phyloP scores from a whole-genome alignment of 1,284 basidiomycete species.

The Trichosporon sp. region DNA sequence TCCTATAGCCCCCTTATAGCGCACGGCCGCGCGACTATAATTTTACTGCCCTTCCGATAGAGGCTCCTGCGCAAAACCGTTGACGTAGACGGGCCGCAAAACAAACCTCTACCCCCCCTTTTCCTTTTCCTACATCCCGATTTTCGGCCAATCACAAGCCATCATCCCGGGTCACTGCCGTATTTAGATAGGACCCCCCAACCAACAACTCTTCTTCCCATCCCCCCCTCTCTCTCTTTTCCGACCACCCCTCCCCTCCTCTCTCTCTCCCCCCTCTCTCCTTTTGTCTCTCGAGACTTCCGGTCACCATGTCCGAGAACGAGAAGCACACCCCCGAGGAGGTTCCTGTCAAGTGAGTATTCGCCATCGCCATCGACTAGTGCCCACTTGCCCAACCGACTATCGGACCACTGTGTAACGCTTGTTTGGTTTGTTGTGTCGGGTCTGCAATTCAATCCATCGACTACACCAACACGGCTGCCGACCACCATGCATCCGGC shows the following conservation, averaged over 20 bases:
- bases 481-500: not conserved
- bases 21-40: slow-evolving; percentile 3
- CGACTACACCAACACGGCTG: not conserved
- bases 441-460: not conserved
- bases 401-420: not conserved
- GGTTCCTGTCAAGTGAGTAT: slow-evolving; percentile 41
- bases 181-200: slow-evolving; percentile 19
- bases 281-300: slow-evolving; percentile 13
- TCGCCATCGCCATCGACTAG: slow-evolving; percentile 4
- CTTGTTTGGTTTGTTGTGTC: not conserved
- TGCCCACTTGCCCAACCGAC: not conserved
- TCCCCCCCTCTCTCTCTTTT: slow-evolving; percentile 4
- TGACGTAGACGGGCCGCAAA: slow-evolving; percentile 6
- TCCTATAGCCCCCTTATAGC: slow-evolving; percentile 1
- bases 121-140: not conserved
- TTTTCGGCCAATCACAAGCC: slow-evolving; percentile 16
- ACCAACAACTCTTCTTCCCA: slow-evolving; percentile 4
- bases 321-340: slow-evolving; percentile 41
- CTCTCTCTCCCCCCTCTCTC: slow-evolving; percentile 8
- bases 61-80: slow-evolving; percentile 5
- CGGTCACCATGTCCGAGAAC: slow-evolving; percentile 33
- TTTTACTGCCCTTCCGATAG: slow-evolving; percentile 6
- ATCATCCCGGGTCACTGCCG: slow-evolving; percentile 8
- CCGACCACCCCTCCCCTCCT: slow-evolving; percentile 4
- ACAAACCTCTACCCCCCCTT: slow-evolving; percentile 6